Evolutionary conservation across 495 filamentous ascomycete species (phyloP).

Genomic region (Tuber brumale): DNA sequence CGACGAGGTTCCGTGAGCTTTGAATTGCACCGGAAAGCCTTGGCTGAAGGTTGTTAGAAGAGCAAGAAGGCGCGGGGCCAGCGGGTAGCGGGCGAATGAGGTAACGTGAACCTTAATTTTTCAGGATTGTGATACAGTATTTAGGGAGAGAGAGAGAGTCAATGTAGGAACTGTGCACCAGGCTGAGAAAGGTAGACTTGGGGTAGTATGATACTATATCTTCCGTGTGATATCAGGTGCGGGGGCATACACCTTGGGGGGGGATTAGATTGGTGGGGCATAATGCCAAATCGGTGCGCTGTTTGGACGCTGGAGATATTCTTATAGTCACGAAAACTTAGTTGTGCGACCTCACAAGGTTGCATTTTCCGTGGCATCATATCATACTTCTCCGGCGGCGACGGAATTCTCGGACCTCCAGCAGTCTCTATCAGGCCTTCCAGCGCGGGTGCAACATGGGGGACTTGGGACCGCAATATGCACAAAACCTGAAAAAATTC

Average conservation of each 20-base stretch:
- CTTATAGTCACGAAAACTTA: not conserved
- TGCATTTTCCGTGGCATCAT: not conserved
- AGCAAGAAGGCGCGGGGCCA: not conserved
- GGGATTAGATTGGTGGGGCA: not conserved
- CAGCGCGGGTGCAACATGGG: not conserved
- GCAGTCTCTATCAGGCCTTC: not conserved
- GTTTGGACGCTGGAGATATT: not conserved
- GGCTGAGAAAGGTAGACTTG: not conserved
- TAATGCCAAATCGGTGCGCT: not conserved
- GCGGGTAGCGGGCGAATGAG: not conserved
- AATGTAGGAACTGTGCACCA: not conserved
- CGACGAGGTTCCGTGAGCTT: not conserved
- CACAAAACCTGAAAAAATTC: not conserved
- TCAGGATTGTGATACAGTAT: not conserved
- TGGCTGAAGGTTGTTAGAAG: not conserved
- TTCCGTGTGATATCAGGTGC: not conserved
- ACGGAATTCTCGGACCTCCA: no score
- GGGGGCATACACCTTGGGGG: not conserved
- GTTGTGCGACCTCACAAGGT: not conserved
- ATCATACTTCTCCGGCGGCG: no score
- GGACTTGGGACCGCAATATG: not conserved
- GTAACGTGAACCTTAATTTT: not conserved
- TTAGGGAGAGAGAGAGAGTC: not conserved
- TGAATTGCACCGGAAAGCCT: not conserved
- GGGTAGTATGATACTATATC: not conserved